phyloP scores from a whole-genome alignment of 2,329 filamentous ascomycete species.

The Emergomyces africanus region DNA sequence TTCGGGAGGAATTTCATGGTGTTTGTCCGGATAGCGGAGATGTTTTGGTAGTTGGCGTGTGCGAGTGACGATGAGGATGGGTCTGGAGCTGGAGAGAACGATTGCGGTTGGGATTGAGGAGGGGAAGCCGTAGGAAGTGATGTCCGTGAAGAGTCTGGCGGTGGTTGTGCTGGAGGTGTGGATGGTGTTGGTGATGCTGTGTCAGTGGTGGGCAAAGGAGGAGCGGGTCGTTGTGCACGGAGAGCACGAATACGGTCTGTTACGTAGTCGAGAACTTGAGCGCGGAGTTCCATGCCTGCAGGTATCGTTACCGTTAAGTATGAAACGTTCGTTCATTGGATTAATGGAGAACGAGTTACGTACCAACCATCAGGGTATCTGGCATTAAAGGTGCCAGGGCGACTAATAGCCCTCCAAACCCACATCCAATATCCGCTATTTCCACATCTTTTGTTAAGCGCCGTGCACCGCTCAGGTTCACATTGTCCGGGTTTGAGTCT shows the following conservation, averaged over 20 bases:
- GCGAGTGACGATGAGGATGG: not conserved
- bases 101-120: not conserved
- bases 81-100: not conserved
- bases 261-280: constrained; percentile 81
- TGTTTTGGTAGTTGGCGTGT: constrained; percentile 57
- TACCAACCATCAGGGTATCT: constrained; percentile 69
- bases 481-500: constrained; percentile 22
- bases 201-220: constrained; percentile 6
- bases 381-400: constrained; percentile 73
- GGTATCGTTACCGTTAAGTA: not conserved
- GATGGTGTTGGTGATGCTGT: not conserved
- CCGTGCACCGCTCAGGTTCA: constrained; percentile 21
- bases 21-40: constrained; percentile 79
- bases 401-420: constrained; percentile 83
- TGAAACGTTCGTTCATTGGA: not conserved
- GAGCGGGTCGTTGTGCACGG: constrained; percentile 37
- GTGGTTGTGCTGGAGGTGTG: constrained; percentile 1
- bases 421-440: constrained; percentile 92
- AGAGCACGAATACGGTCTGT: constrained; percentile 76
- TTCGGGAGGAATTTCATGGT: constrained; percentile 99
- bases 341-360: constrained; percentile 15
- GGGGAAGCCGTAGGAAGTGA: not conserved
- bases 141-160: not conserved
- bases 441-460: constrained; percentile 60
- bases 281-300: constrained; percentile 79